Percentiles rank a stretch among this genome's conserved stretches.
These are phyloP conservation scores for Phytophthora ramorum DNA, from an alignment of 352 stramenopile species.

Conservation along the genomic window DNA sequence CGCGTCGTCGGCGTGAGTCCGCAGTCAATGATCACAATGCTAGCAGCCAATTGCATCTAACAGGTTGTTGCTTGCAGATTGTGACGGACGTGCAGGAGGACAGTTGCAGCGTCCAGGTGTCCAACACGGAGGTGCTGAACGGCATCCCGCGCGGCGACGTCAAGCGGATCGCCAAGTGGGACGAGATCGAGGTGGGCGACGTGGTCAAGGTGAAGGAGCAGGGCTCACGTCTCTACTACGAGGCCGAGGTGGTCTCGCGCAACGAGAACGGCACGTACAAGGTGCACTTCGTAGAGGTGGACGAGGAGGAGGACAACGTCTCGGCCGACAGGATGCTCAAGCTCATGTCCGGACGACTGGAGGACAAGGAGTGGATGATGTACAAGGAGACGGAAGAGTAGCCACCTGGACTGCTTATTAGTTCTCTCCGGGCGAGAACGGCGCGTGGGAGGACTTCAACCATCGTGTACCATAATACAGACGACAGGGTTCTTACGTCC, in stretches of 20 bases:
- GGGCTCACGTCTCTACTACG: constrained; percentile 64
- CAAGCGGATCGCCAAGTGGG: constrained; percentile 67
- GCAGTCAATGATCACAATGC: not conserved
- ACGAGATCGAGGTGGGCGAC: constrained; percentile 69
- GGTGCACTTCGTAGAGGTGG: constrained; percentile 67
- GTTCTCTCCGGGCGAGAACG: not conserved
- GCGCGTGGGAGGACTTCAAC: constrained; percentile 1
- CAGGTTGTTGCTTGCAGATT: constrained; percentile 31
- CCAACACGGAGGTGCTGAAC: constrained; percentile 51
- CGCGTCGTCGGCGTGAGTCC: constrained; percentile 62
- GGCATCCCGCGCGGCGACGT: constrained; percentile 48
- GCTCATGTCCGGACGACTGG: constrained; percentile 68
- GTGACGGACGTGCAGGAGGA: constrained; percentile 55
- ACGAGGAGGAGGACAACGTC: constrained; percentile 59
- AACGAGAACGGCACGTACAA: constrained; percentile 70
- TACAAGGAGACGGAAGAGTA: constrained; percentile 57
- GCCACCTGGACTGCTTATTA: constrained; percentile 12
- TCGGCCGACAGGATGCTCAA: constrained; percentile 56
- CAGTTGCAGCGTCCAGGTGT: constrained; percentile 63
- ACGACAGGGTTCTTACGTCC: constrained; percentile 13
- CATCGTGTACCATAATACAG: constrained; percentile 36
- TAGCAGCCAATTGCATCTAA: not conserved
- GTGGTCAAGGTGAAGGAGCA: constrained; percentile 74
- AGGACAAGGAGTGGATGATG: constrained; percentile 81
- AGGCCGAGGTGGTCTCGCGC: constrained; percentile 55